A percentile compares a stretch with the other conserved stretches of the same genome.
Evolutionary conservation across 2,329 filamentous ascomycete species (phyloP).

Genomic region (Basipetospora chlamydospora): DNA sequence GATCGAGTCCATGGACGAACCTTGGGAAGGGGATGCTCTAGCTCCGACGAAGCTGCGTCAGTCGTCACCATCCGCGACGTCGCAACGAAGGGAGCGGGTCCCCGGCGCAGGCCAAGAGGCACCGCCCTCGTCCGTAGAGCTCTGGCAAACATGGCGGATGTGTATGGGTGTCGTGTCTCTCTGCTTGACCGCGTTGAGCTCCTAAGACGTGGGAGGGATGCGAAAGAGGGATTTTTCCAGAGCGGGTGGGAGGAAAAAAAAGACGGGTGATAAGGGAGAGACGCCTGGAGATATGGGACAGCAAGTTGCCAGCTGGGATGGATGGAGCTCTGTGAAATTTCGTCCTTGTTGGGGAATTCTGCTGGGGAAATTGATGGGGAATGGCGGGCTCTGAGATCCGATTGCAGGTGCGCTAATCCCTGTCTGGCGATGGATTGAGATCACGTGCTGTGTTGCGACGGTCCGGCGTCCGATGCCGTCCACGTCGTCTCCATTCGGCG

Average conservation of each 20-base stretch:
- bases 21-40: conserved; percentile 55
- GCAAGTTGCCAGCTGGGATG: conserved; percentile 8
- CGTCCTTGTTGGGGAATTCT: conserved; percentile 26
- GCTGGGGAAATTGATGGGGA: conserved; percentile 11
- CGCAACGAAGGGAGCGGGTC: conserved; percentile 27
- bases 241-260: background rate
- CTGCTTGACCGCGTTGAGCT: too few relatives aligned
- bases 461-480: too few relatives aligned
- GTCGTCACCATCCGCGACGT: conserved; percentile 75
- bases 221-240: too few relatives aligned
- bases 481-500: too few relatives aligned
- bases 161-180: too few relatives aligned
- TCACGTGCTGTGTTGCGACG: too few relatives aligned
- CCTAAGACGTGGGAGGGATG: too few relatives aligned
- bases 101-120: conserved; percentile 39
- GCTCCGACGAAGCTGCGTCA: conserved; percentile 81
- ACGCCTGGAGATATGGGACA: conserved; percentile 9
- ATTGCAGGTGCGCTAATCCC: conserved; percentile 4
- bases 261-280: background rate
- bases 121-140: conserved; percentile 46
- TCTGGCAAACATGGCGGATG: conserved; percentile 51
- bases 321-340: conserved; percentile 26
- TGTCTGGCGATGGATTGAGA: background rate
- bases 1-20: too few relatives aligned
- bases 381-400: background rate